A percentile compares a stretch with the other conserved stretches of the same genome.
phyloP scores from a whole-genome alignment of 306 rosid species.

The Vicia villosa region DNA sequence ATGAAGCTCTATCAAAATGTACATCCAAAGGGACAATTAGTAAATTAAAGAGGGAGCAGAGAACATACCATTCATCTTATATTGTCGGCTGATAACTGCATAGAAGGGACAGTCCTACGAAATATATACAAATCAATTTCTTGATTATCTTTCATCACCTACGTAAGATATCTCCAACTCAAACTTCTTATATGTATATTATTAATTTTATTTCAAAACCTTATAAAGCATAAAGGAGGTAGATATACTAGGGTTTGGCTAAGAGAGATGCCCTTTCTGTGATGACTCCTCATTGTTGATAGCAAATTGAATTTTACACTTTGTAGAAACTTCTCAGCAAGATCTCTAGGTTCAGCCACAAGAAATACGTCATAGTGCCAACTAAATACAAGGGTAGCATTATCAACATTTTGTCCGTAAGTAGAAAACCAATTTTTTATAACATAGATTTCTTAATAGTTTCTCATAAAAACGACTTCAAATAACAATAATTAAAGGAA shows the following conservation, averaged over 20 bases:
- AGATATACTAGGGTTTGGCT: slow-evolving; percentile 78
- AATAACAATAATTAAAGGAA: no score
- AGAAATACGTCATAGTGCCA: slow-evolving; percentile 98
- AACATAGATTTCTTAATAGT: no score
- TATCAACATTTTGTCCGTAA: slow-evolving; percentile 37
- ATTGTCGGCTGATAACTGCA: slow-evolving; percentile 83
- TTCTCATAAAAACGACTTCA: no score
- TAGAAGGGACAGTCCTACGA: slow-evolving; percentile 95
- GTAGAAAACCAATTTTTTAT: no score
- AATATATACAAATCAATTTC: slow-evolving; percentile 95
- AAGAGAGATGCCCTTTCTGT: slow-evolving; percentile 71
- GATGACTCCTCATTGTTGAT: slow-evolving; percentile 59
- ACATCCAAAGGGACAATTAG: slow-evolving; percentile 17
- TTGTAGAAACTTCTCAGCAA: slow-evolving; percentile 85
- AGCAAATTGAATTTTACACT: slow-evolving; percentile 74
- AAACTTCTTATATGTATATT: slow-evolving; percentile 33
- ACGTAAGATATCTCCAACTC: slow-evolving; percentile 37
- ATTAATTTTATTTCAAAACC: slow-evolving; percentile 11
- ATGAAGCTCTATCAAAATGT: slow-evolving; percentile 30
- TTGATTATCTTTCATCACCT: slow-evolving; percentile 90
- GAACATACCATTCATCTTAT: slow-evolving; percentile 89
- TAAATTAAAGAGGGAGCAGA: slow-evolving; percentile 27
- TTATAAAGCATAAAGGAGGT: slow-evolving; percentile 22
- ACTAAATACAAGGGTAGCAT: slow-evolving; percentile 54
- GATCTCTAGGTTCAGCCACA: slow-evolving; percentile 98